These are phyloP conservation scores for Kalmanozyma brasiliensis DNA, from an alignment of 1,284 basidiomycete species.

Conservation along the genomic window DNA sequence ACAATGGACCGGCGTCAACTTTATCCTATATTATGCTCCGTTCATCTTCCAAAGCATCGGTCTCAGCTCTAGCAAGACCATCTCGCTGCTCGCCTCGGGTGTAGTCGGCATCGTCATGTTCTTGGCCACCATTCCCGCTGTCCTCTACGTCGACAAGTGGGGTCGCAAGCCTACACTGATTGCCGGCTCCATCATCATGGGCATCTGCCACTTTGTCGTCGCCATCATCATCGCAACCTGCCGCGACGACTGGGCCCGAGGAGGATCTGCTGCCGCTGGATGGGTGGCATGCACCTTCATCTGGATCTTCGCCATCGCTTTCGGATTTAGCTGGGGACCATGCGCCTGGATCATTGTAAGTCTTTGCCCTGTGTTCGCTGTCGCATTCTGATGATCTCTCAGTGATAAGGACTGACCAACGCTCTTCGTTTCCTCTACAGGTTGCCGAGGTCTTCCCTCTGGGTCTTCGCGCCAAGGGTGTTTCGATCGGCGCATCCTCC, in stretches of 20 bases:
- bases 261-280: conserved; percentile 72
- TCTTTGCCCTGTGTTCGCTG: too few relatives aligned
- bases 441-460: conserved; percentile 85
- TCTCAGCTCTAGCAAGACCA: conserved; percentile 72
- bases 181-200: conserved; percentile 78
- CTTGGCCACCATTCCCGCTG: conserved; percentile 79
- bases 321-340: conserved; percentile 79
- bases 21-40: conserved; percentile 76
- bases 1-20: conserved; percentile 59
- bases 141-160: conserved; percentile 77
- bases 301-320: conserved; percentile 82
- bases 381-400: too few relatives aligned
- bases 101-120: conserved; percentile 82
- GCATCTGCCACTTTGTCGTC: conserved; percentile 77
- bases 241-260: conserved; percentile 74
- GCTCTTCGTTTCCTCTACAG: too few relatives aligned
- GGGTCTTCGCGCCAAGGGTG: conserved; percentile 83
- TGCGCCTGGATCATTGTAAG: conserved; percentile 85
- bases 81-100: conserved; percentile 76
- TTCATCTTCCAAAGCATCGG: conserved; percentile 77
- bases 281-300: conserved; percentile 73
- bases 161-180: conserved; percentile 70
- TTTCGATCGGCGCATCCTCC: conserved; percentile 81
- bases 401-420: too few relatives aligned
- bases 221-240: conserved; percentile 70